Evolutionary conservation across 257 asterid genomes (phyloP).

Genomic region (Osmanthus fragrans): DNA sequence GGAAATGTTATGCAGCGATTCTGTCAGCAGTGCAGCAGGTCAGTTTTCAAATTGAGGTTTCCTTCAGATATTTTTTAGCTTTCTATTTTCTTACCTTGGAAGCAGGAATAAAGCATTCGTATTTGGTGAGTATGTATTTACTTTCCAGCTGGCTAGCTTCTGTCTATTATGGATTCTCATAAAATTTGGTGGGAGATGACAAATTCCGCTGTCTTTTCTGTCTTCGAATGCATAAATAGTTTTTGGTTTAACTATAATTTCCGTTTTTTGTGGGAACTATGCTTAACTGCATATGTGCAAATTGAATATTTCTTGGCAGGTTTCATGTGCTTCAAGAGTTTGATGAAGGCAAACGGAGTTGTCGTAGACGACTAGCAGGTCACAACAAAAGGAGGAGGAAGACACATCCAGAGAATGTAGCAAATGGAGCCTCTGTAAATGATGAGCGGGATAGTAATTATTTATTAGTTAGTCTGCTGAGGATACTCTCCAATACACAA

Average conservation of each 20-base stretch:
- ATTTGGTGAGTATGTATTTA: neutral
- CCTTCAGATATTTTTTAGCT: neutral
- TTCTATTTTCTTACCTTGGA: neutral
- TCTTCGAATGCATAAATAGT: neutral
- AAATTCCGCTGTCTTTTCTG: neutral
- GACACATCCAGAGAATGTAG: constrained; percentile 76
- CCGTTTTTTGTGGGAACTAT: neutral
- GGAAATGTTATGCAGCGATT: constrained; percentile 83
- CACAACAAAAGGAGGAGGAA: constrained; percentile 86
- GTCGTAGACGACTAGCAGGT: constrained; percentile 93
- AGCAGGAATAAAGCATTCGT: neutral
- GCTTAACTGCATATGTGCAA: neutral
- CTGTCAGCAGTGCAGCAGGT: constrained; percentile 99
- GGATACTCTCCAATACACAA: constrained; percentile 81
- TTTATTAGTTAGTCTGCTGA: constrained; percentile 71
- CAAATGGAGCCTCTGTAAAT: constrained; percentile 42
- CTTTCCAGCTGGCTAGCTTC: neutral
- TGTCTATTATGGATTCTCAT: neutral
- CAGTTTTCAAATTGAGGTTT: constrained; percentile 1
- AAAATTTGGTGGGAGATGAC: neutral
- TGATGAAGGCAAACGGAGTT: constrained; percentile 94
- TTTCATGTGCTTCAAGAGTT: constrained; percentile 88
- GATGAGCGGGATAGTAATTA: constrained; percentile 66
- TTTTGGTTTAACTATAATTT: neutral
- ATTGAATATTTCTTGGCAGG: constrained; percentile 39